Evolutionary conservation across 352 stramenopile species (phyloP).

Genomic region (Globisporangium cystogenes): DNA sequence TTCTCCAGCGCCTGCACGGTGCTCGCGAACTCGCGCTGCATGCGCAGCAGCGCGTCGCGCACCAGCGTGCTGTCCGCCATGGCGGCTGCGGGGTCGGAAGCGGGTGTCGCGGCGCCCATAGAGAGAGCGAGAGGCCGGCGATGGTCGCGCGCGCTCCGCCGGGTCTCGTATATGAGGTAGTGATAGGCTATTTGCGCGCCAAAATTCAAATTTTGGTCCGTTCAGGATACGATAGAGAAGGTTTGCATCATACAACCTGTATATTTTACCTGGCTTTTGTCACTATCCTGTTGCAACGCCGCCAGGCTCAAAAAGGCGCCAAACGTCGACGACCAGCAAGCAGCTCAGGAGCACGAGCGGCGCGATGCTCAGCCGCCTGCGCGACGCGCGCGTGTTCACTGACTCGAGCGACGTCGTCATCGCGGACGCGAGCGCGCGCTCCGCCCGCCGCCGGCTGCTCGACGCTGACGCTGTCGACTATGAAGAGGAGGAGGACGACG

Average conservation of each 20-base stretch:
- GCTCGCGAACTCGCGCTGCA: conserved; percentile 58
- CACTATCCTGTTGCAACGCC: too few relatives aligned
- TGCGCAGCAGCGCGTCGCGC: conserved; percentile 42
- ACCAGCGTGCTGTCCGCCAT: conserved; percentile 24
- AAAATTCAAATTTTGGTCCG: not conserved
- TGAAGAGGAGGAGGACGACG: not conserved
- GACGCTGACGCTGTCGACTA: not conserved
- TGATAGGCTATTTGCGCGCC: not conserved
- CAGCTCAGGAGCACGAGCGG: too few relatives aligned
- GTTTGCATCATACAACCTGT: too few relatives aligned
- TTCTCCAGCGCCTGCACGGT: conserved; percentile 51
- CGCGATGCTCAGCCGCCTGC: conserved; percentile 55
- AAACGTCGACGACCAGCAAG: too few relatives aligned
- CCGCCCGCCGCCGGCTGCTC: conserved; percentile 8
- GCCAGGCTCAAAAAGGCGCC: not conserved
- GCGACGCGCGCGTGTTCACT: conserved; percentile 60
- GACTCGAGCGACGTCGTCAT: conserved; percentile 60
- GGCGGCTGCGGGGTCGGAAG: not conserved
- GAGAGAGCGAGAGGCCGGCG: too few relatives aligned
- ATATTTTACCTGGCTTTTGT: too few relatives aligned
- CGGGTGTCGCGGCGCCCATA: not conserved
- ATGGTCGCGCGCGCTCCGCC: not conserved
- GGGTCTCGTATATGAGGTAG: not conserved
- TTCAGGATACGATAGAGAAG: too few relatives aligned
- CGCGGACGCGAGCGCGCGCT: conserved; percentile 12